Evolutionary conservation across 2,329 filamentous ascomycete species (phyloP).

Genomic region (Cladosporium sp.): DNA sequence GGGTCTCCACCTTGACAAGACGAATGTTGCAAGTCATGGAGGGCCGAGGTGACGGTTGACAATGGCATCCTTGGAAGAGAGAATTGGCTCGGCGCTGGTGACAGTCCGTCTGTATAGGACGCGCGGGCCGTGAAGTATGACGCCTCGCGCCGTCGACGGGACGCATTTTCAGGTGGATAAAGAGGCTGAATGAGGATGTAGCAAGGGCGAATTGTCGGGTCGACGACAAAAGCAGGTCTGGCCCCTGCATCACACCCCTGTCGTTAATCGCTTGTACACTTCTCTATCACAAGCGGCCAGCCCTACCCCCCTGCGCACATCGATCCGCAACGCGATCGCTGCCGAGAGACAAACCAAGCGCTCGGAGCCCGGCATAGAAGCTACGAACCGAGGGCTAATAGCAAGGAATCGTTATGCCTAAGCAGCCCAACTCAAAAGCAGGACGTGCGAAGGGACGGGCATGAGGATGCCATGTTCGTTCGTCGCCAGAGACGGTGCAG

Average conservation of each 20-base stretch:
- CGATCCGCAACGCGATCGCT: conserved; percentile 1
- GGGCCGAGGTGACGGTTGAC: too few species aligned
- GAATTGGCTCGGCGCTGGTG: too few species aligned
- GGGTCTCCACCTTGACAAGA: not conserved
- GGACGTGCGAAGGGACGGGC: too few species aligned
- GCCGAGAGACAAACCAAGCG: not conserved
- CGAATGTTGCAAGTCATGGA: not conserved
- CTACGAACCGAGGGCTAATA: not conserved
- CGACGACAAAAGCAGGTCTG: not conserved
- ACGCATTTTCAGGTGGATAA: too few species aligned
- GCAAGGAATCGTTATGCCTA: not conserved
- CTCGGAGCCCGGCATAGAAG: too few species aligned
- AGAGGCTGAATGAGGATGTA: not conserved
- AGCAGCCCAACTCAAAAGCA: too few species aligned
- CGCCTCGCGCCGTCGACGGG: too few species aligned
- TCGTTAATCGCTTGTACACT: not conserved
- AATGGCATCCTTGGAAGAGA: too few species aligned
- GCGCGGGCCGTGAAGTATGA: too few species aligned
- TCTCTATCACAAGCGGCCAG: not conserved
- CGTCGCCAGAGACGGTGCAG: too few species aligned
- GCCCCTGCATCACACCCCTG: not conserved
- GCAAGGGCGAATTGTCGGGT: not conserved
- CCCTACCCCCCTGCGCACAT: not conserved
- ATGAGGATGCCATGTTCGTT: too few species aligned
- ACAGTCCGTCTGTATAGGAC: too few species aligned